Percentiles rank a stretch among this genome's conserved stretches.
These are phyloP conservation scores for Mycena rebaudengoi DNA, from an alignment of 768 basidiomycete genomes.

Conservation along the genomic window DNA sequence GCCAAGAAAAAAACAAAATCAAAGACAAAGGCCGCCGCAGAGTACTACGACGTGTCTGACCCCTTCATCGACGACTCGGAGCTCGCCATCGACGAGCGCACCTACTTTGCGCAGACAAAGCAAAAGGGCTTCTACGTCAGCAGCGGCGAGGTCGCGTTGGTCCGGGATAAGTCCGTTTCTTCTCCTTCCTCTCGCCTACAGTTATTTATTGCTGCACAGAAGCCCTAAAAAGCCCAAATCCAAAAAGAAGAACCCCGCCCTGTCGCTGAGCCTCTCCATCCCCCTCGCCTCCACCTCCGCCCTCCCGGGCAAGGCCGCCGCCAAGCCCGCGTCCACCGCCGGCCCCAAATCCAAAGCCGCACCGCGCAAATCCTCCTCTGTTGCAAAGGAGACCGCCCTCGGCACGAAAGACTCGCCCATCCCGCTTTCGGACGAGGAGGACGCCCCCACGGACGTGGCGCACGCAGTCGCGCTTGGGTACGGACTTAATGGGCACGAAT, in stretches of 20 bases:
- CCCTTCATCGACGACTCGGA: slow-evolving; percentile 99
- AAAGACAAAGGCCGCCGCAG: slow-evolving; percentile 52
- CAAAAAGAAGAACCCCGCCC: slow-evolving; percentile 50
- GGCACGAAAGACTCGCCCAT: slow-evolving; percentile 60
- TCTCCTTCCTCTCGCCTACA: slow-evolving; percentile 21
- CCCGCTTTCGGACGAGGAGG: slow-evolving; percentile 50
- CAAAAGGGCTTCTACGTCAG: slow-evolving; percentile 95
- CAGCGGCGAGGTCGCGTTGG: slow-evolving; percentile 84
- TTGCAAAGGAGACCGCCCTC: slow-evolving; percentile 36
- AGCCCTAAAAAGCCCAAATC: slow-evolving; percentile 75
- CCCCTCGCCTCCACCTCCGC: slow-evolving; percentile 16
- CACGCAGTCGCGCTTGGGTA: too few relatives aligned
- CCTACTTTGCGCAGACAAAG: slow-evolving; percentile 89
- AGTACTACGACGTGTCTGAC: slow-evolving; percentile 92
- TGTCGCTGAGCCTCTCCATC: slow-evolving; percentile 27
- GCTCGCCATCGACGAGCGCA: slow-evolving; percentile 88
- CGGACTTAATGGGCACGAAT: too few relatives aligned
- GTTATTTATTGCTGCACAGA: slow-evolving; percentile 6
- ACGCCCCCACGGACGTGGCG: slow-evolving; percentile 32
- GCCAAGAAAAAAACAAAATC: slow-evolving; percentile 19
- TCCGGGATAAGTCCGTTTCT: slow-evolving; percentile 72
- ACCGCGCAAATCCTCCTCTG: slow-evolving; percentile 19
- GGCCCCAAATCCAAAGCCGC: slow-evolving; percentile 8
- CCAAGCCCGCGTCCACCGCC: slow-evolving; percentile 21
- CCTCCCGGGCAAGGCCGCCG: slow-evolving; percentile 18